Evolutionary conservation across 306 rosid genomes (phyloP).

Genomic region (Boehmeria nivea): DNA sequence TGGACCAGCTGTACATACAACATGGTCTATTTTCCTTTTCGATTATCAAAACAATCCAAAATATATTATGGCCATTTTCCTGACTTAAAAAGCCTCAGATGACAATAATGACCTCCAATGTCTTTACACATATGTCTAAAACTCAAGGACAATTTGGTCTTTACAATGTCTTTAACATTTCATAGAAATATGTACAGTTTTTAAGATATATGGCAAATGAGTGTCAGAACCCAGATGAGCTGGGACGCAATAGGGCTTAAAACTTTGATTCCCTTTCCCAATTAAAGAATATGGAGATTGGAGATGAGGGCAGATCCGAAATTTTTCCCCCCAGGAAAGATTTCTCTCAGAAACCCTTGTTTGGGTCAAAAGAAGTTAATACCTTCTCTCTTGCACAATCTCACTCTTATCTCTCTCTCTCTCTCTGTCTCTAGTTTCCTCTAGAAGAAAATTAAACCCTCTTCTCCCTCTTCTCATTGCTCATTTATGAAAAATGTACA

Average conservation of each 20-base stretch:
- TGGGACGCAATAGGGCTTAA: constrained; percentile 25
- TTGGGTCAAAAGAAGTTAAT: no score
- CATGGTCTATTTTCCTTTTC: neutral
- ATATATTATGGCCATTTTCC: neutral
- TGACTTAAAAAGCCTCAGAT: constrained; percentile 4
- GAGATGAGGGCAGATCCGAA: constrained; percentile 10
- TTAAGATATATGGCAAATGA: constrained; percentile 7
- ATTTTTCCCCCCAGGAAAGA: no score
- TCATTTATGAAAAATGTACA: no score
- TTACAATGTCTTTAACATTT: neutral
- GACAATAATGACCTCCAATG: constrained; percentile 20
- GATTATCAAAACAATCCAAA: no score
- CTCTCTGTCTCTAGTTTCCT: no score
- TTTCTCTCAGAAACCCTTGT: neutral
- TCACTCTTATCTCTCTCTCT: no score
- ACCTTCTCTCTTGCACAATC: no score
- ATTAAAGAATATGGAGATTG: neutral
- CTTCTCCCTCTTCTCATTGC: no score
- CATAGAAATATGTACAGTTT: constrained; percentile 11
- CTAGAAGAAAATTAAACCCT: no score
- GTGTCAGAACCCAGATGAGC: constrained; percentile 24
- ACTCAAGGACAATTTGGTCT: constrained; percentile 20
- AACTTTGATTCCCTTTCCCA: constrained; percentile 10
- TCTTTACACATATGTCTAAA: neutral
- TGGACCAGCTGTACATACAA: constrained; percentile 5